These are phyloP conservation scores for Brettanomyces nanus DNA, from an alignment of 805 yeast species.

Conservation along the genomic window DNA sequence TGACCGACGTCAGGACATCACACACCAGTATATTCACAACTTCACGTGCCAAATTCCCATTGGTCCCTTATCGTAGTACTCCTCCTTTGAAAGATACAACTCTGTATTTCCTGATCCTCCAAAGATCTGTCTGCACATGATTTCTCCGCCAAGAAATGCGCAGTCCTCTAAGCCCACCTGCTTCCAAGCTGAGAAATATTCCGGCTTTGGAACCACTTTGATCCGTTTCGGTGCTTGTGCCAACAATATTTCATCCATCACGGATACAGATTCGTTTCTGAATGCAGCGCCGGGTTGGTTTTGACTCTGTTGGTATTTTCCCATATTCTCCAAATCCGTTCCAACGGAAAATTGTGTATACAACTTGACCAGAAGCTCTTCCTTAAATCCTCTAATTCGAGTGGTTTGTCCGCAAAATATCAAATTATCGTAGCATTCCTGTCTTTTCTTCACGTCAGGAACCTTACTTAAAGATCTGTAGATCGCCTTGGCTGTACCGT, in stretches of 20 bases:
- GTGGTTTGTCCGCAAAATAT: constrained; percentile 74
- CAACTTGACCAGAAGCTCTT: constrained; percentile 54
- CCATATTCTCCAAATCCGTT: constrained; percentile 8
- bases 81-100: constrained; percentile 58
- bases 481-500: constrained; percentile 43
- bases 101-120: constrained; percentile 56
- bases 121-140: constrained; percentile 79
- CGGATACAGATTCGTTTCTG: constrained; percentile 21
- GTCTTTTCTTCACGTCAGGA: constrained; percentile 58
- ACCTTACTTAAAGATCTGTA: constrained; percentile 46
- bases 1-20: no score
- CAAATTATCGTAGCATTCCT: constrained; percentile 78
- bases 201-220: constrained; percentile 66
- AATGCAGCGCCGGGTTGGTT: constrained; percentile 16
- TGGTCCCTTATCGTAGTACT: constrained; percentile 76
- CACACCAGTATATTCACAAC: constrained; percentile 19
- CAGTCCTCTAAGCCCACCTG: constrained; percentile 68
- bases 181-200: constrained; percentile 94
- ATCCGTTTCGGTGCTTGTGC: constrained; percentile 77
- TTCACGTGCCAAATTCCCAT: constrained; percentile 57
- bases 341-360: constrained; percentile 20
- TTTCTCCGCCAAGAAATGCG: constrained; percentile 78
- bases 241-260: constrained; percentile 20
- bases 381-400: constrained; percentile 67
- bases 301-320: constrained; percentile 10